Evolutionary conservation across 768 basidiomycete genomes (phyloP), one percentile per base, ranked within the genome.

Genomic region (Crassisporium funariophilum): DNA sequence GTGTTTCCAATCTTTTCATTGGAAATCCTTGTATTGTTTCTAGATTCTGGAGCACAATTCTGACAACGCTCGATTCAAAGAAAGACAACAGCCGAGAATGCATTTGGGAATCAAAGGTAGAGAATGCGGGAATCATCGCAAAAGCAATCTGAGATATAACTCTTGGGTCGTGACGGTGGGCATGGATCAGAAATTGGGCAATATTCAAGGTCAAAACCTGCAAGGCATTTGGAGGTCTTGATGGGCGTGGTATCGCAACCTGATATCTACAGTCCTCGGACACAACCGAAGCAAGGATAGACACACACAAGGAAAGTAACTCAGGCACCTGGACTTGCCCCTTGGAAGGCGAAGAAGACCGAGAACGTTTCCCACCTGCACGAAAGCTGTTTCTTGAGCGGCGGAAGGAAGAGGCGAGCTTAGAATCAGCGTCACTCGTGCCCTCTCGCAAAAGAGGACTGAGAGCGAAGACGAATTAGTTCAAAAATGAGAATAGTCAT

Each of bases 101-200:
- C 82, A 90, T 86, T 50, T 76, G 78, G 13, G 65, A 59, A 4
- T 65, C 73, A 66, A 91, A 91, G 19, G 85, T 82, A 23, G 75
- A 70, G 53, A 93, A 85, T 0, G 86, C 85, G 5, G 86, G 87
- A n/a, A 91, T 76, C 44, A 91, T 66, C 12, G 84, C 82, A 44
- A 83, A 78, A 1, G 79, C 83, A 42, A 91, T 77, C 35, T 78
- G 75, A 4, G 82, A 78, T 35, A 81, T 65, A 16, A 82, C 67
- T 31, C 71, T 65, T 3, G 80, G 72, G 40, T 79, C 75, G 46
- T 75, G 70, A 5, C 72, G 69, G 53, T 86, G 79, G 21, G 70
- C 66, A 47, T 81, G 72, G 17, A 83, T 65, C 19, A 94, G 74
- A 52, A 82, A 78, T 48, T 80, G 79, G 3, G 86, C 86, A 16